Percentiles rank a stretch among this genome's conserved stretches.
These are phyloP conservation scores for Cryptosporidium ubiquitum DNA, from an alignment of 169 alveolate genomes.

Conservation along the genomic window DNA sequence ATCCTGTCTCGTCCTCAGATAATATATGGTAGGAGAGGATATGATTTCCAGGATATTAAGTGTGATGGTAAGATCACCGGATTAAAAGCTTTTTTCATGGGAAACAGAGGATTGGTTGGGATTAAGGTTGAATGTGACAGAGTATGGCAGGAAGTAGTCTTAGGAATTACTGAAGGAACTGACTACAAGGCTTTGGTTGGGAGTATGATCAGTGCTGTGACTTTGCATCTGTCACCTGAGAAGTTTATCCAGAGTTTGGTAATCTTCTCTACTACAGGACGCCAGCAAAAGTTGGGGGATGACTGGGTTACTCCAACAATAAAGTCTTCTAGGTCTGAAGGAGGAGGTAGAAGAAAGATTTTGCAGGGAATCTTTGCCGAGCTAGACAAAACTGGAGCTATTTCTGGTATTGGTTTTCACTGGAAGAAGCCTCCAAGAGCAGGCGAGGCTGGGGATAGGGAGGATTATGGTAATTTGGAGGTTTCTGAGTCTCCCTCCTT, in stretches of 20 bases:
- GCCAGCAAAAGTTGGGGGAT: slow-evolving; percentile 50
- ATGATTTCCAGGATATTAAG: slow-evolving; percentile 64
- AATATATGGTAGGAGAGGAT: slow-evolving; percentile 51
- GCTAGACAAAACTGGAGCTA: slow-evolving; percentile 66
- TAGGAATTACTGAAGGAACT: slow-evolving; percentile 69
- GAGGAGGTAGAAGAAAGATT: slow-evolving; percentile 41
- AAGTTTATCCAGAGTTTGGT: slow-evolving; percentile 66
- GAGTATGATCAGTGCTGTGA: slow-evolving; percentile 53
- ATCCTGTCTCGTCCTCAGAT: slow-evolving; percentile 45
- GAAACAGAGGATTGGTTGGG: slow-evolving; percentile 68
- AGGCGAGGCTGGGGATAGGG: slow-evolving; percentile 68
- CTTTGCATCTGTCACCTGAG: slow-evolving; percentile 62
- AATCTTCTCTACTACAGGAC: slow-evolving; percentile 29
- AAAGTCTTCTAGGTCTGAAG: slow-evolving; percentile 54
- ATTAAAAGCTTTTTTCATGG: slow-evolving; percentile 57
- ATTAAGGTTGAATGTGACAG: slow-evolving; percentile 64
- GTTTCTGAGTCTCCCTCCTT: slow-evolving; percentile 15
- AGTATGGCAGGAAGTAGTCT: slow-evolving; percentile 58
- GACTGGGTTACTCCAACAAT: slow-evolving; percentile 66
- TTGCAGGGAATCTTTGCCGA: slow-evolving; percentile 62
- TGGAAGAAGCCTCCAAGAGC: slow-evolving; percentile 45
- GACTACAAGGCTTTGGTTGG: slow-evolving; percentile 65
- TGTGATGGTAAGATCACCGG: slow-evolving; percentile 72
- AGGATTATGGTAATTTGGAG: slow-evolving; percentile 42
- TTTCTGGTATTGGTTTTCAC: slow-evolving; percentile 67